Evolutionary conservation across 768 basidiomycete genomes (phyloP), one percentile per base, ranked within the genome.

Genomic region (Brasilioporus rufonigricans): DNA sequence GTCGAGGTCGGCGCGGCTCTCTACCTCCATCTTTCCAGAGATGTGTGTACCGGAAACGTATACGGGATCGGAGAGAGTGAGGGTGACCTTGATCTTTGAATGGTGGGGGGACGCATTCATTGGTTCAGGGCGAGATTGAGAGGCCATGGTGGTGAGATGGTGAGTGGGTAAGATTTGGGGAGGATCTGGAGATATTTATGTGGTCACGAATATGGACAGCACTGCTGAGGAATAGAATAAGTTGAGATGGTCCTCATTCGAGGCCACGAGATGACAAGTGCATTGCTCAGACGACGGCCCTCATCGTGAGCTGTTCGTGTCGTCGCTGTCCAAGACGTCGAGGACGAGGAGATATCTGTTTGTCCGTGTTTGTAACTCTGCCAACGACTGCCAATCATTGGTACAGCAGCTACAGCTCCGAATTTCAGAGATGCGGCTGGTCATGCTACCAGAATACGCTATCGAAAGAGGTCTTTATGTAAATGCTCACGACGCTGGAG

Each of bases 81-180:
- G 65, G 13, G 85, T 77, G 16, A 89, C 80, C 68, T 81, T 89
- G 68, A 92, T 81, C 72, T 91, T 93, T 26, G 89, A 75, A 68
- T 92, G 91, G 66, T 86, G 76, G 1, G 85, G 78, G n/a, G 84
- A 82, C 29, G 87, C 85, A 71, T 93, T 92, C 90, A 92, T 92
- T 13, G 87, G 86, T 72, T 79, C 80, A 6, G 76, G 73, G 44
- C 73, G 67, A 18, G 74, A 70, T 52, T 73, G 73, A 11, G 50
- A 57, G 18, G 73, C 65, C 67, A 72, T 73, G 44, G 23, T 44
- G 23, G 49, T 29, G 18, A 27, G 24, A 38, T 10, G 23, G 5
- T n/a, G n/a, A n/a, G n/a, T n/a, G n/a, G n/a, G n/a, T n/a, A 29
- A 18, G 43, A 44, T 45, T 44, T 38, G 31, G 18, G 54, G n/a